Evolutionary conservation across 176 grass and related monocot species (phyloP).

Genomic region (Saccharum spontaneum): DNA sequence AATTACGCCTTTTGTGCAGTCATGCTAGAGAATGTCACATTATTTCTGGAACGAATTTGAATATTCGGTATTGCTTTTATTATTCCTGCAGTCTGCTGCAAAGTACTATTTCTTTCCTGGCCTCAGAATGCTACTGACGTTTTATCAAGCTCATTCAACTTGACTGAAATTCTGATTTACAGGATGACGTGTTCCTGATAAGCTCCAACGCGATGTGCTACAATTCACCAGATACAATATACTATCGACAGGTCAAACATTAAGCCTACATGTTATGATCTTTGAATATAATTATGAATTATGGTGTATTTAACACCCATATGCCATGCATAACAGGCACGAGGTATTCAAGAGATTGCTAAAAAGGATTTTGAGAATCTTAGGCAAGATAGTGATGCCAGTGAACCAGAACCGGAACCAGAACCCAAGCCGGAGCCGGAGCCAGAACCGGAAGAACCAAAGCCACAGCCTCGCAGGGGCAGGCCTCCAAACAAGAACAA

Average conservation of each 20-base stretch:
- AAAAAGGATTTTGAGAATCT: conserved; percentile 97
- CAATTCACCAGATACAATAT: conserved; percentile 92
- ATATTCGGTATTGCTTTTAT: not conserved
- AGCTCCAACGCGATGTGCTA: conserved; percentile 93
- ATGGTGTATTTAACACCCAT: conserved; percentile 16
- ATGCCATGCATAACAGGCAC: conserved; percentile 55
- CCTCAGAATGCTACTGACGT: conserved; percentile 4
- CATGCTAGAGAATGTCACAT: not conserved
- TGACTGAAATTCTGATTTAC: conserved; percentile 41
- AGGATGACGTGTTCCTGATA: conserved; percentile 89
- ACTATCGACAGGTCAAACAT: conserved; percentile 77
- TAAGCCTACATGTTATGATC: conserved; percentile 9
- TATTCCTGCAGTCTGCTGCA: not conserved
- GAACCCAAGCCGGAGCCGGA: conserved; percentile 38
- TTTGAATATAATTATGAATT: not conserved
- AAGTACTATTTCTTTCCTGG: not conserved
- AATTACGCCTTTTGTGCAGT: not conserved
- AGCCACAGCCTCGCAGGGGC: conserved; percentile 68
- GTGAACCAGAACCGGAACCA: conserved; percentile 56
- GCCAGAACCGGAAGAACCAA: conserved; percentile 58
- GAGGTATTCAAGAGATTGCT: conserved; percentile 92
- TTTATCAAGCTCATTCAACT: conserved; percentile 12
- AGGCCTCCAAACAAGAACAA: conserved; percentile 74
- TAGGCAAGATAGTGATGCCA: conserved; percentile 91
- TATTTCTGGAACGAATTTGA: not conserved